Evolutionary conservation across 805 yeast species (phyloP), one percentile per base, ranked within the genome.

Genomic region (Kazachstania kunashirensis): DNA sequence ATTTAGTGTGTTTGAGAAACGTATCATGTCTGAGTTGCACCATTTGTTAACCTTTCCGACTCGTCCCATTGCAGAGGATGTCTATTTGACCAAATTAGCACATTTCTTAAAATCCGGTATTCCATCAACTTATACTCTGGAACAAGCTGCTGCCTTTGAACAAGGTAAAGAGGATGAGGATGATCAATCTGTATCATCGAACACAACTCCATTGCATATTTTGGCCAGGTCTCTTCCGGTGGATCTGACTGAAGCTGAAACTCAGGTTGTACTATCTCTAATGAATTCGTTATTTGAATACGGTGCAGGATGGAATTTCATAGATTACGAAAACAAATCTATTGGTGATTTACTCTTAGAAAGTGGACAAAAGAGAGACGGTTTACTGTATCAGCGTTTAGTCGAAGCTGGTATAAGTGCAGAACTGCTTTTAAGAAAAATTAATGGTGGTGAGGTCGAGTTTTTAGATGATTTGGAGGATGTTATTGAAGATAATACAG

Each of bases 301-400:
- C 54, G 96, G 96, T 20, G 95, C 95, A 0, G 94, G 94, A 8
- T 88, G 96, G 96, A 79, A 81, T 57, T 67, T 83, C 47, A 64
- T 77, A 2, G 94, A 86, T 55, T 70, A 66, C 40, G 72, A 78
- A 36, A 68, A 75, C 46, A 77, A 78, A 43, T 84, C 96, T 0
- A 85, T 96, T 0, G 97, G 95, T 2, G 88, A 94, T 57, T 69
- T 86, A 6, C 65, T 88, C 17, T 58, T 69, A 25, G 71, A 75
- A 32, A 63, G 81, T 34, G 70, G 69, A 2, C 53, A 65, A 48
- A 56, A 49, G 4, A 40, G 47, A 49, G 59, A 50, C 1, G 54
- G 65, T 5, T 61, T 61, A 17, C 61, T 82, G 26, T 75, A 75
- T 47, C 52, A 58, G 12, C 48, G 62, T 34, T 53, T 74, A 31